Percentiles rank a stretch among this genome's conserved stretches.
Conservation (phyloP, 1,284 basidiomycete species). For the Austroboletus olivaceoglutinosus region DNA sequence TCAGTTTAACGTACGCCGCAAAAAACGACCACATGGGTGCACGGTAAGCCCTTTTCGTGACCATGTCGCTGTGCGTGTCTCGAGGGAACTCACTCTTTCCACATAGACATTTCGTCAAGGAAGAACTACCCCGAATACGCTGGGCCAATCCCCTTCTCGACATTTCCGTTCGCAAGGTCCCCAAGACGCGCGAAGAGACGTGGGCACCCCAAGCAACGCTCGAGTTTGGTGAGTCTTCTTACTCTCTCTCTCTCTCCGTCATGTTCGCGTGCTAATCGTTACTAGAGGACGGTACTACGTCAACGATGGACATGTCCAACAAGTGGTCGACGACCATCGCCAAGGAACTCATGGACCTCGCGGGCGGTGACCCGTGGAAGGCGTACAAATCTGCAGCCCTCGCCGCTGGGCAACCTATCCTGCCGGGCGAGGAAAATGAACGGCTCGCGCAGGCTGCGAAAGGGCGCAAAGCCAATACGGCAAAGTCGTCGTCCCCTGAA, state of each 20-base stretch:
- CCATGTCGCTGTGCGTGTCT: too few relatives aligned
- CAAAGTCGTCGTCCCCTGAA: slow-evolving; percentile 5
- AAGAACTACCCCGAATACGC: slow-evolving; percentile 69
- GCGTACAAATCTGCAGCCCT: slow-evolving; percentile 50
- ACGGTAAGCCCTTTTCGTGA: slow-evolving; percentile 38
- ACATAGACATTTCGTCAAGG: slow-evolving; percentile 75
- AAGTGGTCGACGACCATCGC: slow-evolving; percentile 68
- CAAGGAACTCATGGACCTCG: slow-evolving; percentile 64
- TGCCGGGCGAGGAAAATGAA: slow-evolving; percentile 40
- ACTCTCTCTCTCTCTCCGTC: not conserved
- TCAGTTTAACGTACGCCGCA: slow-evolving; percentile 57
- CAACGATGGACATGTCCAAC: slow-evolving; percentile 52
- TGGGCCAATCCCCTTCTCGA: slow-evolving; percentile 65
- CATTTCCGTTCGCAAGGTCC: slow-evolving; percentile 53
- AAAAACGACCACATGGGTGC: slow-evolving; percentile 75
- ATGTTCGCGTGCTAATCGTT: too few relatives aligned
- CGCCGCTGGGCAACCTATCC: slow-evolving; percentile 46
- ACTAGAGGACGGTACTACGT: slow-evolving; percentile 52
- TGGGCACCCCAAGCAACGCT: slow-evolving; percentile 61
- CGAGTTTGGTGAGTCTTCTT: slow-evolving; percentile 53
- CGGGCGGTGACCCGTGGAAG: slow-evolving; percentile 59
- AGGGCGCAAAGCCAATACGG: slow-evolving; percentile 2
- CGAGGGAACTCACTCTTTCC: too few relatives aligned
- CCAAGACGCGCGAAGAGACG: slow-evolving; percentile 49
- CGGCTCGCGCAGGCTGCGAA: slow-evolving; percentile 11